These are phyloP conservation scores for Barnettozyma pratensis DNA, from an alignment of 805 yeast species.

Conservation along the genomic window DNA sequence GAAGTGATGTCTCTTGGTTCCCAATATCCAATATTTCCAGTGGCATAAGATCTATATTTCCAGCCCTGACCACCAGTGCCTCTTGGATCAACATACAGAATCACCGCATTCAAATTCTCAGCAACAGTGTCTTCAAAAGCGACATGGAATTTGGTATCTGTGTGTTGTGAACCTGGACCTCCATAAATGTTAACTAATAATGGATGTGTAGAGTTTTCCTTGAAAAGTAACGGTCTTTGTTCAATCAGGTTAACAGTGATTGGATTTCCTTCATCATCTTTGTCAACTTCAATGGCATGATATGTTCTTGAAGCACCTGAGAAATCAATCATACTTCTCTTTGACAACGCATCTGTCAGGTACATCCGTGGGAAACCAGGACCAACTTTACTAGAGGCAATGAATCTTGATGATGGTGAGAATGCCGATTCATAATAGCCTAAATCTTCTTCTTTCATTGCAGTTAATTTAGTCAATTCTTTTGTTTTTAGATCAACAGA, in stretches of 20 bases:
- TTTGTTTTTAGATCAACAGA: constrained; percentile 35
- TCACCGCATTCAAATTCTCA: constrained; percentile 53
- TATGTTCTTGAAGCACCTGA: constrained; percentile 13
- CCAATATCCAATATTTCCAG: constrained; percentile 59
- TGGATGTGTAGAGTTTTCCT: constrained; percentile 48
- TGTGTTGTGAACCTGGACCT: constrained; percentile 74
- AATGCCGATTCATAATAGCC: constrained; percentile 47
- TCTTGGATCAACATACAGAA: constrained; percentile 69
- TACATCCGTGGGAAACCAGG: constrained; percentile 20
- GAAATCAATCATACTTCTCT: constrained; percentile 15
- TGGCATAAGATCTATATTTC: constrained; percentile 55
- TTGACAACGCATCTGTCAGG: constrained; percentile 9
- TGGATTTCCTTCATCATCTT: constrained; percentile 16
- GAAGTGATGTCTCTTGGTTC: constrained; percentile 66
- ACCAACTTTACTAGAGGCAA: constrained; percentile 31
- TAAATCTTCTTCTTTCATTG: constrained; percentile 30
- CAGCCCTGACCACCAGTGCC: constrained; percentile 82
- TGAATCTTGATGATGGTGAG: constrained; percentile 53
- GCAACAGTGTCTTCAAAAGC: constrained; percentile 58
- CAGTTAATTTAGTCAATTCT: constrained; percentile 11
- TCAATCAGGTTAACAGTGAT: constrained; percentile 49
- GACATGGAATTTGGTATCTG: constrained; percentile 39
- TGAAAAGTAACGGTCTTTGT: constrained; percentile 53
- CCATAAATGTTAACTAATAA: constrained; percentile 67
- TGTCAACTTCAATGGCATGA: constrained; percentile 18